Evolutionary conservation across 306 rosid genomes (phyloP), one percentile per base, ranked within the genome.

Genomic region (Hylodesmum podocarpum): DNA sequence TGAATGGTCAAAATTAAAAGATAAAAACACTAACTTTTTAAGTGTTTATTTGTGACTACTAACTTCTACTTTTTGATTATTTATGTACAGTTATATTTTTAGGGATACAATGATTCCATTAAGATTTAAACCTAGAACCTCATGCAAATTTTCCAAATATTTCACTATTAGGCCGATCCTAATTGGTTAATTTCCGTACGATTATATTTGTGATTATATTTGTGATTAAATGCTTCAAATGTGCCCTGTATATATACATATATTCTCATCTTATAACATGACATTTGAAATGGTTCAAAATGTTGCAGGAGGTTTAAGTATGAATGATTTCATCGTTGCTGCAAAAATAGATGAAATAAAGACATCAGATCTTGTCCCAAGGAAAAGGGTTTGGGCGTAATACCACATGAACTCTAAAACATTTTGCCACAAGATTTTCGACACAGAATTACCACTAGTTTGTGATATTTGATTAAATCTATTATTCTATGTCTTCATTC

Each of bases 311-410:
- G 98, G 98, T 64, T 90, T 94, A 85, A 91, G 91, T 43, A 69
- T 94, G 92, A 94, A 92, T 84, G 98, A 94, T 84, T 94, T 86
- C 85, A 88, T 94, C 43, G 86, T 94, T 7, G 97, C 98, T 39
- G 91, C 97, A 62, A 94, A 88, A 81, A 85, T 94, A 62, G 97
- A 90, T 76, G 89, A 73, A 34, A 90, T 94, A 40, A 85, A 76
- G 88, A 89, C 97, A 37, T 87, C 96, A 16, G 98, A 94, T 82
- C 96, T 94, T 61, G 92, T 43, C 67, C 91, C 98, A 8, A 87
- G 75, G 86, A 92, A 87, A 81, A 94, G 98, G 87, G 73, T 72
- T 77, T 94, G 98, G 98, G 98, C 98, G 1, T 94, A 87, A 77
- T 55, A 49, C 24, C 13, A 43, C 64, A 22, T 33, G 36, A 77